These are phyloP conservation scores for Eutypella sp. DNA, from an alignment of 2,329 filamentous ascomycete genomes.

Conservation along the genomic window DNA sequence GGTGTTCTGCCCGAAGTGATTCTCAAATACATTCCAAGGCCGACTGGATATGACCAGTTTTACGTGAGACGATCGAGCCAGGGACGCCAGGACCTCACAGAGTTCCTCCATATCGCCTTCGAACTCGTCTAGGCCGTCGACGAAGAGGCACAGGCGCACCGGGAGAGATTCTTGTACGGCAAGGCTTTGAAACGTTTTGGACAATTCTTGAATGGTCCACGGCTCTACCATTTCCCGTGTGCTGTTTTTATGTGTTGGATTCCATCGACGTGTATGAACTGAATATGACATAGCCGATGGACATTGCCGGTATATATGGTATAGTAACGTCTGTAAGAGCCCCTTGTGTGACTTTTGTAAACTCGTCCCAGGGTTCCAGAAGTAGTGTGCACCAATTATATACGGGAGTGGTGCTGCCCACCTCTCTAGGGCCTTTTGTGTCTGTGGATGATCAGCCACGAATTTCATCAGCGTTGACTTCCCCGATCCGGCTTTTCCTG, in stretches of 20 bases:
- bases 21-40: neutral
- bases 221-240: neutral
- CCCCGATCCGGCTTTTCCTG: conserved; percentile 3
- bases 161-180: neutral
- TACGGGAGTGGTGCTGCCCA: neutral
- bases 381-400: neutral
- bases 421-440: neutral
- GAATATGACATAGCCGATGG: neutral
- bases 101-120: conserved; percentile 2
- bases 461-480: conserved; percentile 3
- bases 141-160: conserved; percentile 1
- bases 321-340: neutral
- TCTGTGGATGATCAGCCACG: neutral
- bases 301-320: neutral
- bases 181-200: neutral
- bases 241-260: no score
- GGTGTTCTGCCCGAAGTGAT: no score
- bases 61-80: neutral
- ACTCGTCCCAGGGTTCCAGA: neutral
- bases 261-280: neutral
- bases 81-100: no score
- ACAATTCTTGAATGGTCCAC: neutral
- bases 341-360: conserved; percentile 1
- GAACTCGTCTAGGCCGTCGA: conserved; percentile 5
- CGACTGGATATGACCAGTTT: conserved; percentile 1